A percentile compares a stretch with the other conserved stretches of the same genome.
Conservation (phyloP, 2,329 filamentous ascomycete species). For the Phialemonium atrogriseum region DNA sequence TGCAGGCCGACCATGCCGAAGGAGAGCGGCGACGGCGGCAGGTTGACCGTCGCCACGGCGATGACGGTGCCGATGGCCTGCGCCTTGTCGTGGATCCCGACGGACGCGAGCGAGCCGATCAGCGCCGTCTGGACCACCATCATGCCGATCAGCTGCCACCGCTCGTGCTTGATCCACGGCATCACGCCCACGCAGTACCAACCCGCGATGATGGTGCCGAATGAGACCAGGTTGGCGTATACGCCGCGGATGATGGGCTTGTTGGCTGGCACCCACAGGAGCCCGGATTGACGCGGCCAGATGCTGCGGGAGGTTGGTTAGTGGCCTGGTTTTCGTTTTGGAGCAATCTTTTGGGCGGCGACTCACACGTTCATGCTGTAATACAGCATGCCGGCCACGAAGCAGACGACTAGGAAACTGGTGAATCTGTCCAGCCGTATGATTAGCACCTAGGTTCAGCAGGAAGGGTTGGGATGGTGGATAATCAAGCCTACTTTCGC, state of each 20-base stretch:
- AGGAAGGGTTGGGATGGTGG: no score
- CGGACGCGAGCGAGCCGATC: conserved; percentile 21
- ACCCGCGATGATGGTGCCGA: conserved; percentile 12
- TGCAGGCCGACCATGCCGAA: conserved; percentile 24
- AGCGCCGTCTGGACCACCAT: conserved; percentile 21
- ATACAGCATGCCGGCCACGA: conserved; percentile 17
- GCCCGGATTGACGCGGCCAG: conserved; percentile 16
- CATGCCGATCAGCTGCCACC: conserved; percentile 21
- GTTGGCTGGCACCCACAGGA: conserved; percentile 15
- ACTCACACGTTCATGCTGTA: conserved; percentile 9
- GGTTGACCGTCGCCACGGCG: conserved; percentile 16
- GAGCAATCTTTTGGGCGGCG: no score
- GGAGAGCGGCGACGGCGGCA: conserved; percentile 19
- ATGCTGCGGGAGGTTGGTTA: conserved; percentile 9
- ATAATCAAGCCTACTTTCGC: no score
- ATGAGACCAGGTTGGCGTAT: conserved; percentile 16
- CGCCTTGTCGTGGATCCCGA: conserved; percentile 20
- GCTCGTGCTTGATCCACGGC: conserved; percentile 16
- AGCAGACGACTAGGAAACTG: conserved; percentile 10
- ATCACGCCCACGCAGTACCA: conserved; percentile 18
- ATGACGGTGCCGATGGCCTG: conserved; percentile 23
- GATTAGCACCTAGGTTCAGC: no score
- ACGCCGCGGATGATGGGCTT: conserved; percentile 15
- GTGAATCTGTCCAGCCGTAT: no score
- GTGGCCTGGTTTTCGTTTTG: not conserved